Evolutionary conservation across 2,329 filamentous ascomycete genomes (phyloP), one percentile per base, ranked within the genome.

Genomic region (Raffaelea deltoideospora): DNA sequence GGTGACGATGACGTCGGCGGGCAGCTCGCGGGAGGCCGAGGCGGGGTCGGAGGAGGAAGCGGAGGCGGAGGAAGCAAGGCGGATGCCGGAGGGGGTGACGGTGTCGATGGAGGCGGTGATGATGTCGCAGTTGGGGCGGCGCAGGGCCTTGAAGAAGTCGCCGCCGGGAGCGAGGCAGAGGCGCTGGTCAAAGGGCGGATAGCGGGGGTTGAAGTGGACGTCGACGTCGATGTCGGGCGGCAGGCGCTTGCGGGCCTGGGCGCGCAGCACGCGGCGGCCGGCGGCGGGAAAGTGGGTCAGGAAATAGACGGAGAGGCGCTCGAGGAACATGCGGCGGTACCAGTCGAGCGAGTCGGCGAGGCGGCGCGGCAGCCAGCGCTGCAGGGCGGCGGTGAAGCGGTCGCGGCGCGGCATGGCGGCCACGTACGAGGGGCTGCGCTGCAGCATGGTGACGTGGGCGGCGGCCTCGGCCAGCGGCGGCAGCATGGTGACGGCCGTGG

Each of bases 401-500:
- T 61, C 61, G 8, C 50, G 49, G 19, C 64, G 60, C 0, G 66
- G 57, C 2, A 73, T 46, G n/a, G 68, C 59, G 31, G 79, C 46
- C 38, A 87, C 65, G 48, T 83, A 87, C 1, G 67, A 69, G 0
- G 85, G 85, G 32, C 76, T 84, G 39, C 85, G 73, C 57, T 92
- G 84, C 3, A 92, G 65, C 72, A 88, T 84, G 2, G 81, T 88
- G 21, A 86, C 74, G 13, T 70, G 67, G 5, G 57, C 58, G 5
- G 79, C 81, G 28, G 67, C 70, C 31, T 79, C 59, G 1, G 75
- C 72, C 32, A 92, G 57, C 33, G 65, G 69, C 1, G 84, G 85
- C 3, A 92, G 53, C 1, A 93, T 64, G 0, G 84, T 90, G 34
- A 88, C 59, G 7, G 83, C 79, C 0, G 85, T 92, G 3, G 84